Evolutionary conservation across 2,329 filamentous ascomycete species (phyloP), one percentile per base, ranked within the genome.

Genomic region (Aspergillus candidus): DNA sequence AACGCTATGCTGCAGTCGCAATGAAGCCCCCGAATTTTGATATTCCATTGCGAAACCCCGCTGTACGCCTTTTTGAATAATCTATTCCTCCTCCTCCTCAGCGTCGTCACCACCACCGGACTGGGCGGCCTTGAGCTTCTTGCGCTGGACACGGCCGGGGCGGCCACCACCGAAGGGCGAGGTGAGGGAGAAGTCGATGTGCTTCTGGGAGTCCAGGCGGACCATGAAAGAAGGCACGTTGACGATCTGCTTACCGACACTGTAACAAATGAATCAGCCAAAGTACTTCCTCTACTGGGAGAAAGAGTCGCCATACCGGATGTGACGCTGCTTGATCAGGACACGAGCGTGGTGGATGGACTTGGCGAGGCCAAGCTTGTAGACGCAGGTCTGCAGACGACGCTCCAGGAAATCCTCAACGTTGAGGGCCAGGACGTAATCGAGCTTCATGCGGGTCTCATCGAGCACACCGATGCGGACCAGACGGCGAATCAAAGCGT

Each of bases 381-480:
- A 97, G 74, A 98, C 93, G 70, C 91, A 95, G 67, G 93, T 98
- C 85, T 98, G 91, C 62, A 97, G 90, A 76, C 93, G 90, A 69
- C 93, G 91, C 86, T 98, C 93, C 78, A 98, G 83, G 86, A 98
- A 98, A 77, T 98, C 93, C 78, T 98, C 93, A 68, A 94, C 86
- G 83, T 95, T 94, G 53, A 98, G 85, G 77, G 93, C 93, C 72
- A 98, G 80, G 72, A 98, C 93, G 86, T 98, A 96, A 96, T 98
- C 93, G 82, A 98, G 93, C 87, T 96, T 98, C 93, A 98, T 98
- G 83, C 93, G 93, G 73, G 90, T 90, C 82, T 98, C 93, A 74
- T 98, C 93, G 70, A 98, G 88, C 69, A 98, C 93, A 88, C 93
- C 93, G 72, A 97, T 90, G 74, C 93, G 93, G 61, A 98, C 93